Conservation (phyloP, 441 rosid species). For the Erysimum cheiri region DNA sequence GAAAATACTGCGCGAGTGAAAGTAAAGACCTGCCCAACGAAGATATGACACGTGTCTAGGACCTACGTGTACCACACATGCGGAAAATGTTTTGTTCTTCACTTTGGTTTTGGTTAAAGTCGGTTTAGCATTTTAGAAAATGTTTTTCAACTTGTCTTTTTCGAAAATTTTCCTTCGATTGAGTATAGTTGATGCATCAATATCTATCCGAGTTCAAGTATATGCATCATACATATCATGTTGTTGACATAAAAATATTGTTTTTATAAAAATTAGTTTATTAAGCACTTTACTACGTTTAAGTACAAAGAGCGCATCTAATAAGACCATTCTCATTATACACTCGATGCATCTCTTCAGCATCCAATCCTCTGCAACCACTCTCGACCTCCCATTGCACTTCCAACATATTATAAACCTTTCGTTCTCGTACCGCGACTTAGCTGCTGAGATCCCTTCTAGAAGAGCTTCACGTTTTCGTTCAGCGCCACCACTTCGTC, state of each 20-base stretch:
- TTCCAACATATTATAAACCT: conserved; percentile 62
- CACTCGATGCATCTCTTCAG: conserved; percentile 61
- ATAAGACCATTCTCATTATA: conserved; percentile 82
- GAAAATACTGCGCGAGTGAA: conserved; percentile 9
- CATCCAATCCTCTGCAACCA: conserved; percentile 41
- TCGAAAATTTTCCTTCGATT: no score
- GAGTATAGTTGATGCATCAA: no score
- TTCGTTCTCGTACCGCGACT: conserved; percentile 50
- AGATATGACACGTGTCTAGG: conserved; percentile 2
- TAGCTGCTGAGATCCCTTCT: conserved; percentile 50
- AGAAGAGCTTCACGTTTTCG: conserved; percentile 75
- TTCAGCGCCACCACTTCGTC: conserved; percentile 67
- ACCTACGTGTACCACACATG: not conserved
- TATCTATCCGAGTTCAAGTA: no score
- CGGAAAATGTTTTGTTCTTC: not conserved
- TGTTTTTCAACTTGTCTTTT: no score
- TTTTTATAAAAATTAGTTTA: no score
- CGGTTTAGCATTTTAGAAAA: not conserved
- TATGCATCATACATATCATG: no score
- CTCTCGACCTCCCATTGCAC: conserved; percentile 70
- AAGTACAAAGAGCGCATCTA: conserved; percentile 53
- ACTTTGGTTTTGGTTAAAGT: not conserved
- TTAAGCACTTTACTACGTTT: no score
- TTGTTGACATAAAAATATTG: no score
- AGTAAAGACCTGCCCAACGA: not conserved